Evolutionary conservation across 169 alveolate genomes (phyloP), one percentile per base, ranked within the genome.

Genomic region (Plasmodium inui): DNA sequence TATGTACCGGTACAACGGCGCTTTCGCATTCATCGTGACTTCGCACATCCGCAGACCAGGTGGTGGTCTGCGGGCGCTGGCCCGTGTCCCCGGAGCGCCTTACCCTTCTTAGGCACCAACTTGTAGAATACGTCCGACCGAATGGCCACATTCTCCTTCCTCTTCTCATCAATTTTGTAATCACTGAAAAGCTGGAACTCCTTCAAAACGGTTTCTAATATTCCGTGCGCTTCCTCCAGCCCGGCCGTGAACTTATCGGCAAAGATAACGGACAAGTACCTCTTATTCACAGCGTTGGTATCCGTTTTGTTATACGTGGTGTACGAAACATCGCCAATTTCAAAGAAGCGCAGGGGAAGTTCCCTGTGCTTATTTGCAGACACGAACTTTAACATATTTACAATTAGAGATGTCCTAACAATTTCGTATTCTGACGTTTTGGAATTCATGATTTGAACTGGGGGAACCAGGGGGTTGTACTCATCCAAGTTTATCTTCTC

Each of bases 271-370:
- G 98, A 93, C 41, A 98, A 93, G 79, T 96, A 92, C 85, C 98
- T 97, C 72, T 95, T 92, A 92, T 98, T 98, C 19, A 95, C 76
- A 7, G 99, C 97, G 81, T 97, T 97, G 6, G 96, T 96, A 82
- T 97, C 98, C 57, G 95, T 94, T 44, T 91, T 93, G 32, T 96
- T 93, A 83, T 72, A 61, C 30, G 97, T 98, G 46, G 96, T 86
- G 73, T 96, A 41, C 39, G 98, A 98, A 74, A 97, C 98, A 95
- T 98, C 99, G 22, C 98, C 96, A 53, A 98, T 96, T 95, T 99
- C 99, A 95, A 98, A 99, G 34, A 99, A 92, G 82, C 97, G 97
- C 79, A 97, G 96, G 73, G 99, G 99, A 22, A 98, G 96, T 83
- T 96, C 97, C 72, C 97, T 92, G 44, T 96, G 97, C 93, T 96